Conservation (phyloP, 2,329 filamentous ascomycete genomes). For the Colletotrichum spinosum region DNA sequence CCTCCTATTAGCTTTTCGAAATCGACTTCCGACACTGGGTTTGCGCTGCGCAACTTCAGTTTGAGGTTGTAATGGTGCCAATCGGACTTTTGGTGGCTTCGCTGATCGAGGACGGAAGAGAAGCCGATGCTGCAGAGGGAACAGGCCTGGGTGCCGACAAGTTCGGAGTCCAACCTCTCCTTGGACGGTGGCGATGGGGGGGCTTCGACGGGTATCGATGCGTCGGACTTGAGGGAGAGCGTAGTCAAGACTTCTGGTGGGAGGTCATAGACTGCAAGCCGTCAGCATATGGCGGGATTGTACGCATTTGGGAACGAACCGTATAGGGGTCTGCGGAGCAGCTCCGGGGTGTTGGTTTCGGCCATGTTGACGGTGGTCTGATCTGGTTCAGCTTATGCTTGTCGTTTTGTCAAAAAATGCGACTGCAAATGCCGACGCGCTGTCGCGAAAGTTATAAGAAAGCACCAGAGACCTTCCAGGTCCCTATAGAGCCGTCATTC, state of each 20-base stretch:
- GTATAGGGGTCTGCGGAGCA: constrained; percentile 64
- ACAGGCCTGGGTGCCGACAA: constrained; percentile 79
- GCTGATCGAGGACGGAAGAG: constrained; percentile 80
- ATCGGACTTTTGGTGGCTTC: constrained; percentile 88
- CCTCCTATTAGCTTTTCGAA: constrained; percentile 85
- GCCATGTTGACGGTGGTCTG: constrained; percentile 44
- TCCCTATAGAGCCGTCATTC: no score
- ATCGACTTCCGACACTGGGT: constrained; percentile 80
- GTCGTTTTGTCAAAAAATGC: no score
- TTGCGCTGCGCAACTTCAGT: constrained; percentile 82
- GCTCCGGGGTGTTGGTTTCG: constrained; percentile 55
- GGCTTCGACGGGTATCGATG: constrained; percentile 40
- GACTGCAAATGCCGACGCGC: no score
- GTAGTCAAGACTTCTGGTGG: constrained; percentile 78
- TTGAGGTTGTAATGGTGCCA: constrained; percentile 95
- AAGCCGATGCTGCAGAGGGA: constrained; percentile 83
- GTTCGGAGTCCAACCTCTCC: constrained; percentile 44
- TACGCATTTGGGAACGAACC: constrained; percentile 45
- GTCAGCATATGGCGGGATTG: constrained; percentile 35
- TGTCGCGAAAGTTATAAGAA: no score
- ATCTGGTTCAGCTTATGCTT: neutral
- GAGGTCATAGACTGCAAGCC: constrained; percentile 79
- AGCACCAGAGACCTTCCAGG: no score
- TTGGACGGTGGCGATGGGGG: constrained; percentile 38
- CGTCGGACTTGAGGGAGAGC: constrained; percentile 62